phyloP scores from a whole-genome alignment of 2,329 filamentous ascomycete genomes.

The Cladophialophora chaetospira region DNA sequence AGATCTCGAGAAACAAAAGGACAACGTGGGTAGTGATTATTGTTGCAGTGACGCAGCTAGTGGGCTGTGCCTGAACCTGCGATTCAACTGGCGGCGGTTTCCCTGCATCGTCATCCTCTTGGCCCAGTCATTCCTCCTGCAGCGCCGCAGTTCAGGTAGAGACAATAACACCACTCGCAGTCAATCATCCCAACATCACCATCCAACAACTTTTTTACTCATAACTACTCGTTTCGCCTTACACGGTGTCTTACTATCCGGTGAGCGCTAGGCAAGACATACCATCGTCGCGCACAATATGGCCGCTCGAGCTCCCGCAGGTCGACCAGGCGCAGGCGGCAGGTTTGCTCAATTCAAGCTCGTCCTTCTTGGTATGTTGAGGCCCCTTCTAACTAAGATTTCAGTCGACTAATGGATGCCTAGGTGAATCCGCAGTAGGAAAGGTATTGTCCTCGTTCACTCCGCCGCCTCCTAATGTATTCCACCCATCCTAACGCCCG shows the following conservation, averaged over 20 bases:
- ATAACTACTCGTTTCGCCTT: not conserved
- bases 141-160: not conserved
- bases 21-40: not conserved
- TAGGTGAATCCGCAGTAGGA: slow-evolving; percentile 97
- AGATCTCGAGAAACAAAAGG: not conserved
- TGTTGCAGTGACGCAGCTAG: not conserved
- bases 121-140: not conserved
- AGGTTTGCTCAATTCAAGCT: slow-evolving; percentile 99
- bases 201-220: not conserved
- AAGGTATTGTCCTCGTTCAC: slow-evolving; percentile 63
- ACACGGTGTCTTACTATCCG: not conserved
- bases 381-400: not conserved
- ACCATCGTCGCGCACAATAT: slow-evolving; percentile 54
- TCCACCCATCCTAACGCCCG: slow-evolving; percentile 24
- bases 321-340: slow-evolving; percentile 59
- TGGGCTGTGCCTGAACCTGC: not conserved
- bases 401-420: slow-evolving; percentile 42
- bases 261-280: not conserved
- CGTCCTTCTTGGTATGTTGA: slow-evolving; percentile 80
- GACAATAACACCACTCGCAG: slow-evolving; percentile 2
- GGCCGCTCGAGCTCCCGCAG: slow-evolving; percentile 79
- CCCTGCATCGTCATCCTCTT: slow-evolving; percentile 1
- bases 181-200: not conserved
- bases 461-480: slow-evolving; percentile 5
- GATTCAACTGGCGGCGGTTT: not conserved